Percentiles rank a stretch among this genome's conserved stretches.
Evolutionary conservation across 805 yeast species (phyloP).

Genomic region (Cyberlindnera subsufficiens): DNA sequence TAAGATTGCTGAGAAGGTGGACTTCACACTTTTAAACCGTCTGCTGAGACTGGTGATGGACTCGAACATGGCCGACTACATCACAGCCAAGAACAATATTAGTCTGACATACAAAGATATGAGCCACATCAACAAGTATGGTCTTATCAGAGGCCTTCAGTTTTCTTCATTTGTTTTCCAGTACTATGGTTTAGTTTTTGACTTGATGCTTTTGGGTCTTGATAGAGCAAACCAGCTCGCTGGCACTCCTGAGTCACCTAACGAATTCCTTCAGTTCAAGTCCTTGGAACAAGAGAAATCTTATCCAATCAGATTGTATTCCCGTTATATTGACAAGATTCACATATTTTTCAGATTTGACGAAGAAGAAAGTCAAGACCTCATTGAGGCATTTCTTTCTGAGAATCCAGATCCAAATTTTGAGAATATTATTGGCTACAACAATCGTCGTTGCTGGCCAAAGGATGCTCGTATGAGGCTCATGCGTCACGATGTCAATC

Average conservation of each 20-base stretch:
- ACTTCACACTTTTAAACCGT: conserved; percentile 79
- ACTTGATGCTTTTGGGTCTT: conserved; percentile 73
- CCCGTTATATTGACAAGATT: conserved; percentile 78
- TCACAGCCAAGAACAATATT: conserved; percentile 86
- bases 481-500: conserved; percentile 83
- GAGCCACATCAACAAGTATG: conserved; percentile 88
- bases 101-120: conserved; percentile 84
- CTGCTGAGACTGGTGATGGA: conserved; percentile 77
- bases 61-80: conserved; percentile 89
- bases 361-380: conserved; percentile 65
- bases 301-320: conserved; percentile 76
- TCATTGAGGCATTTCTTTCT: conserved; percentile 67
- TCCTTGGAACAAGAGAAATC: conserved; percentile 49
- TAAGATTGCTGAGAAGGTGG: conserved; percentile 79
- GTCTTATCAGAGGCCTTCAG: conserved; percentile 82
- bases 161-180: conserved; percentile 88
- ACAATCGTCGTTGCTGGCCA: conserved; percentile 93
- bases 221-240: conserved; percentile 87
- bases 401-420: conserved; percentile 93
- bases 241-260: conserved; percentile 66
- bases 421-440: conserved; percentile 79
- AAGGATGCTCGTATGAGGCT: conserved; percentile 85
- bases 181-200: conserved; percentile 82
- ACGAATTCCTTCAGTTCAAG: conserved; percentile 71
- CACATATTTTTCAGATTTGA: conserved; percentile 74